Evolutionary conservation across 1,139 yeast species (phyloP), one percentile per base, ranked within the genome.

Genomic region (Geotrichum reessii): DNA sequence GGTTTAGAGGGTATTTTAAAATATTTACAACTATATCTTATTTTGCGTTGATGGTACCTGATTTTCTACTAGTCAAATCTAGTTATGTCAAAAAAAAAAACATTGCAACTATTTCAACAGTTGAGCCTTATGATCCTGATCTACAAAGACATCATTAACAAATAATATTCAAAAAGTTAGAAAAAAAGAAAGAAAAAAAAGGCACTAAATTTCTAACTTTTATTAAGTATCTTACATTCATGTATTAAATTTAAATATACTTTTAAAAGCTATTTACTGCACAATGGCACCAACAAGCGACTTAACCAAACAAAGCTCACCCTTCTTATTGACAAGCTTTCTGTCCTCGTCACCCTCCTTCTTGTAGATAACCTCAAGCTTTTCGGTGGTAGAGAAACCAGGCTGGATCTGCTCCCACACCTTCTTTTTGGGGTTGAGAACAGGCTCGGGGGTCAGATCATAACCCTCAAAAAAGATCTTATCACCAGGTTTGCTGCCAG

Each of bases 361-460:
- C 67, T 86, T 86, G 80, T 82, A 92, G 62, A 89, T 81, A 53
- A 92, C 96, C 71, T 88, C 89, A 61, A 86, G 81, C 56, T 77
- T 76, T 50, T 84, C 95, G 66, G 79, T 84, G 51, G 98, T 92
- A 61, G 93, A 78, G 80, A 93, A 92, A 61, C 81, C 79, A 56
- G 97, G 98, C 79, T 95, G 99, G 65, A 89, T 79, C 57, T 92
- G 81, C 80, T 95, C 99, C 93, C 96, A 95, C 64, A 93, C 80
- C 82, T 95, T 95, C 87, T 93, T 95, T 85, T 95, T 95, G 67
- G 99, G 99, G 78, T 93, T 92, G 75, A 95, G 81, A 72, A 86
- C 95, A 72, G 90, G 83, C 75, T 91, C 96, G 65, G 99, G 99
- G 50, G 71, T 74, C 59, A 81, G 82, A 69, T 90, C 86, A 73